Base-by-base conservation (phyloP, 768 basidiomycete species). In the Gymnopilus junonius region DNA sequence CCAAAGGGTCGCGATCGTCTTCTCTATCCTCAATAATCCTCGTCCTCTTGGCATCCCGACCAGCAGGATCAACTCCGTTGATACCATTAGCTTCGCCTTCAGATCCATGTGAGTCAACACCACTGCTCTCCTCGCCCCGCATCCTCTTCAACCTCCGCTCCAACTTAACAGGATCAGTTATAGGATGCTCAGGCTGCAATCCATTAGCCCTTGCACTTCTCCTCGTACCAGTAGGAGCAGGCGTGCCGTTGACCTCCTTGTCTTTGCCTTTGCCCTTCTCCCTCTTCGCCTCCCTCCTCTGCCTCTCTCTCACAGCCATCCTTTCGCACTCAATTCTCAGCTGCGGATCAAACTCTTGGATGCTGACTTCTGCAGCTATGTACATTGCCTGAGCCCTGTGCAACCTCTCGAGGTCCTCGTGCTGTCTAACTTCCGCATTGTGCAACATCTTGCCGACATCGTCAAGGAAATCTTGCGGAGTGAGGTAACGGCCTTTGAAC, bases 341-440 rank as follows among this genome's bases (percentile, higher is more conserved):
- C 56, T 85, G 82, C 0, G 84, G 82, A 70, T 97, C 95, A 68
- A 95, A 94, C 70, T 93, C 92, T 68, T 92, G 87, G 59, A 94
- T 86, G 79, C 92, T 90, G 66, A 96, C 90, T 71, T 97, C 83
- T 1, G 93, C 83, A 17, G 93, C 91, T 23, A 88, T 94, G 65
- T 89, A 86, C 94, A 99, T 94, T 39, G 93, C 90, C 64, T 94
- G 91, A 0, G 97, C 93, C 65, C 90, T 91, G 70, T 86, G 85
- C 43, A 93, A 74, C 42, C 93, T 82, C 7, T 98, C 97, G 15
- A 77, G 72, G 72, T 98, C 94, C 68, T 88, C 82, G 54, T 81
- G 58, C 23, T 80, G 71, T 21, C 86, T 82, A 17, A 86, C 79
- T 23, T 82, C 75, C 0, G 90, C 87, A 59, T 93, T 92, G 69